These are phyloP conservation scores for Pyrus betulifolia DNA, from an alignment of 306 rosid genomes.

Conservation along the genomic window DNA sequence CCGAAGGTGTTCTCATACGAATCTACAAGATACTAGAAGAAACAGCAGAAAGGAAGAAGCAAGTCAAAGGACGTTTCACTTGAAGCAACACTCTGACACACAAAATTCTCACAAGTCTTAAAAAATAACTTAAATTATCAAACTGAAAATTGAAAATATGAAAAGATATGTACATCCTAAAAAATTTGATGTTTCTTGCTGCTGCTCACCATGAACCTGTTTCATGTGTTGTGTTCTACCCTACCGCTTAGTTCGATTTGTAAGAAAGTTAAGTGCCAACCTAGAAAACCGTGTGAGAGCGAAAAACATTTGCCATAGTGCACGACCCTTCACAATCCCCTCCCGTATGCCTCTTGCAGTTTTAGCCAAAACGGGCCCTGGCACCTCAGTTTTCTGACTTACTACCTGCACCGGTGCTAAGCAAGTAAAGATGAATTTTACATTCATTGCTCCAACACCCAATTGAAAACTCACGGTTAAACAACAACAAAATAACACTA, in stretches of 20 bases:
- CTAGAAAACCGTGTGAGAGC: conserved; percentile 44
- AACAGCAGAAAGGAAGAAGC: background rate
- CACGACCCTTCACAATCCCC: conserved; percentile 69
- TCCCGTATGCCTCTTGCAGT: conserved; percentile 51
- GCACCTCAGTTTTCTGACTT: conserved; percentile 25
- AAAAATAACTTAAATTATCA: background rate
- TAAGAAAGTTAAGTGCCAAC: conserved; percentile 45
- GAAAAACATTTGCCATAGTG: conserved; percentile 54
- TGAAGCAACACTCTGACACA: background rate
- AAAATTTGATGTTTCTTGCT: conserved; percentile 10
- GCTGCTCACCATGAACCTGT: conserved; percentile 16
- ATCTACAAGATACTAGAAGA: background rate
- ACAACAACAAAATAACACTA: background rate
- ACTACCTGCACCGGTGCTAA: conserved; percentile 62
- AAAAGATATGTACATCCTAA: conserved; percentile 3
- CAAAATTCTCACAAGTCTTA: background rate
- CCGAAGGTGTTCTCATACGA: background rate
- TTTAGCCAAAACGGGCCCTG: conserved; percentile 53
- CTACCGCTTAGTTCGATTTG: conserved; percentile 26
- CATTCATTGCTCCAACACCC: conserved; percentile 25
- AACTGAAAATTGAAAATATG: background rate
- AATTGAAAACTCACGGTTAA: background rate
- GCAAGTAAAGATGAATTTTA: conserved; percentile 46
- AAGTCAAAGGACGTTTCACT: background rate
- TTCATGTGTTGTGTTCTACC: background rate